Evolutionary conservation across 75 land plant genomes (phyloP).

Genomic region (Sequoia sempervirens): DNA sequence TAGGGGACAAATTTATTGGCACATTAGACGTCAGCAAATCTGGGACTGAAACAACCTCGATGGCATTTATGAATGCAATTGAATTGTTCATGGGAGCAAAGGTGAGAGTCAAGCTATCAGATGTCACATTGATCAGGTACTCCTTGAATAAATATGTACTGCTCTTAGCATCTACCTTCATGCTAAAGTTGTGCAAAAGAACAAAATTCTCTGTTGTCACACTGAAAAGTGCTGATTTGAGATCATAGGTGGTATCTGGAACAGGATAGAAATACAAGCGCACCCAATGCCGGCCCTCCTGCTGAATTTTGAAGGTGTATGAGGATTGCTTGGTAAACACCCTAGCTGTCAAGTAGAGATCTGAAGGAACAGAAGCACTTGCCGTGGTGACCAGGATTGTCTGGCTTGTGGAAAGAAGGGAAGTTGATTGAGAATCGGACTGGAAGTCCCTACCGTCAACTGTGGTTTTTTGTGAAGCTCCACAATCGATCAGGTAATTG

Average conservation of each 20-base stretch:
- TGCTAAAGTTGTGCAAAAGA: constrained; percentile 35
- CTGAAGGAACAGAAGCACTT: constrained; percentile 3
- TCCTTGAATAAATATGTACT: constrained; percentile 39
- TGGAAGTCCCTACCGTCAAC: constrained; percentile 36
- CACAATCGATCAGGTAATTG: constrained; percentile 48
- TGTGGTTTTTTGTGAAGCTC: constrained; percentile 34
- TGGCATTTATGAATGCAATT: constrained; percentile 45
- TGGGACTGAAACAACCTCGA: constrained; percentile 56
- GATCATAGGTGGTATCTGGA: constrained; percentile 11
- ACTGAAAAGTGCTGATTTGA: constrained; percentile 28
- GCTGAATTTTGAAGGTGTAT: constrained; percentile 36
- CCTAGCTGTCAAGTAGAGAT: constrained; percentile 32
- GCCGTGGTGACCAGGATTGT: neutral
- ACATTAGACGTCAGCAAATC: constrained; percentile 22
- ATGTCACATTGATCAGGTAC: constrained; percentile 43
- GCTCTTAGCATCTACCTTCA: neutral
- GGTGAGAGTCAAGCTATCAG: constrained; percentile 14
- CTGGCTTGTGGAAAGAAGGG: constrained; percentile 7
- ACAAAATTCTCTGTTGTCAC: constrained; percentile 41
- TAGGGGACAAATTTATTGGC: neutral
- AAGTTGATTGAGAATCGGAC: constrained; percentile 29
- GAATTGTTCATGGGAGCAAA: constrained; percentile 40
- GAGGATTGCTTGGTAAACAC: constrained; percentile 29
- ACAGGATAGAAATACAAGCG: constrained; percentile 67
- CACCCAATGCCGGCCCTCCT: constrained; percentile 53